phyloP scores from a whole-genome alignment of 768 basidiomycete genomes.

The Fomitopsis pulvina region DNA sequence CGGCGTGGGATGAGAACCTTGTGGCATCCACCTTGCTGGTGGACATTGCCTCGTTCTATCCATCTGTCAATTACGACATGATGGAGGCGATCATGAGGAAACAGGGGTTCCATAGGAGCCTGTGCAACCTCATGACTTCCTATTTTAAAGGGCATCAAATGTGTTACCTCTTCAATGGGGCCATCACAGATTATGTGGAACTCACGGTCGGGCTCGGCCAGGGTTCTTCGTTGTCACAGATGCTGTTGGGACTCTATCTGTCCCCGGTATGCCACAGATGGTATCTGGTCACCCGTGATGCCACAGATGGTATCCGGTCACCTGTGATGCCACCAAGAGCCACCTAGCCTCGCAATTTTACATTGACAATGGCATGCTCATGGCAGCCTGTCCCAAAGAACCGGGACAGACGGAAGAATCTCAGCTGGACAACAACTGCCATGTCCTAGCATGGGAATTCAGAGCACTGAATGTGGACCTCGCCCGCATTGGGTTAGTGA shows the following conservation, averaged over 20 bases:
- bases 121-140: constrained; percentile 7
- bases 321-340: not conserved
- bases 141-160: constrained; percentile 9
- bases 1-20: constrained; percentile 1
- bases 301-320: not conserved
- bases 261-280: constrained; percentile 10
- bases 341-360: too few relatives aligned
- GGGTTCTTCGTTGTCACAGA: constrained; percentile 13
- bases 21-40: constrained; percentile 9
- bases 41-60: constrained; percentile 17
- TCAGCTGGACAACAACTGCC: not conserved
- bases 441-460: not conserved
- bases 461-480: not conserved
- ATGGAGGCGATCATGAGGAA: constrained; percentile 4
- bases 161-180: constrained; percentile 6
- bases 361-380: constrained; percentile 12
- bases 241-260: constrained; percentile 10
- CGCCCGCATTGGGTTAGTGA: constrained; percentile 4
- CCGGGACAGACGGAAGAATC: not conserved
- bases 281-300: not conserved
- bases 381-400: not conserved
- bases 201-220: constrained; percentile 9
- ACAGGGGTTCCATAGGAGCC: constrained; percentile 7
- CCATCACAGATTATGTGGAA: not conserved
- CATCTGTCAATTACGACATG: constrained; percentile 12